These are phyloP conservation scores for Globisporangium abappressorium DNA, from an alignment of 352 stramenopile species.

Conservation along the genomic window DNA sequence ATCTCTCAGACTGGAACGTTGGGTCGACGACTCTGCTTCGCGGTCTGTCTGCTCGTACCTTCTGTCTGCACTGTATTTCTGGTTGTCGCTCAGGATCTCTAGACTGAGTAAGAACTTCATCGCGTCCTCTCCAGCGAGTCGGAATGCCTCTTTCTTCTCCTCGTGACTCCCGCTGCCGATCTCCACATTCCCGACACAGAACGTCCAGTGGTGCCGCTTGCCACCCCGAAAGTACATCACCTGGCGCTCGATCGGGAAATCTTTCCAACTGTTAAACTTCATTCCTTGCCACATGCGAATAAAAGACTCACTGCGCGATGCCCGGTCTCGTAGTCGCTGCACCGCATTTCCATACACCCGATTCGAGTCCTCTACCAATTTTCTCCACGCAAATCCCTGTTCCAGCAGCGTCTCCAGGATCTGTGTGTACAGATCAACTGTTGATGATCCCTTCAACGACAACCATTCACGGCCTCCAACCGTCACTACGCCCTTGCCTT, in stretches of 20 bases:
- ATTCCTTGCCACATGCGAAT: constrained; percentile 51
- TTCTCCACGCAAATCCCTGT: constrained; percentile 43
- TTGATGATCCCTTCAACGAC: constrained; percentile 35
- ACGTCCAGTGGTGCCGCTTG: constrained; percentile 58
- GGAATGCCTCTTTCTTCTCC: constrained; percentile 49
- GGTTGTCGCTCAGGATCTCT: constrained; percentile 15
- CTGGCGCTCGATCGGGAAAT: constrained; percentile 40
- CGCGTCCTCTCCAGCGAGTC: constrained; percentile 35
- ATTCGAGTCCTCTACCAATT: constrained; percentile 40
- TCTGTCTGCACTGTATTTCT: constrained; percentile 1
- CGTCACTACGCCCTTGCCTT: constrained; percentile 35
- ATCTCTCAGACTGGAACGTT: background rate
- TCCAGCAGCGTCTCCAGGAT: constrained; percentile 45
- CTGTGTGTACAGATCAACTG: constrained; percentile 37
- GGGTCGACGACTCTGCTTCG: constrained; percentile 2
- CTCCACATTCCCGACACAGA: constrained; percentile 60
- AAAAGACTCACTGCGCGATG: constrained; percentile 34
- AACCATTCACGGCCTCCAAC: constrained; percentile 55
- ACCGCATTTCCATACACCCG: constrained; percentile 18
- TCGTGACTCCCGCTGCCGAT: constrained; percentile 64
- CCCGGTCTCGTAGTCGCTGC: constrained; percentile 16
- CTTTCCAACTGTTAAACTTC: constrained; percentile 28
- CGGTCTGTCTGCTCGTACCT: background rate
- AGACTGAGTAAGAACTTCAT: constrained; percentile 39
- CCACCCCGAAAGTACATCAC: constrained; percentile 46